A percentile compares a stretch with the other conserved stretches of the same genome.
Evolutionary conservation across 192 early-diverging fungal species (phyloP).

Genomic region (Fimicolochytrium jonesii): DNA sequence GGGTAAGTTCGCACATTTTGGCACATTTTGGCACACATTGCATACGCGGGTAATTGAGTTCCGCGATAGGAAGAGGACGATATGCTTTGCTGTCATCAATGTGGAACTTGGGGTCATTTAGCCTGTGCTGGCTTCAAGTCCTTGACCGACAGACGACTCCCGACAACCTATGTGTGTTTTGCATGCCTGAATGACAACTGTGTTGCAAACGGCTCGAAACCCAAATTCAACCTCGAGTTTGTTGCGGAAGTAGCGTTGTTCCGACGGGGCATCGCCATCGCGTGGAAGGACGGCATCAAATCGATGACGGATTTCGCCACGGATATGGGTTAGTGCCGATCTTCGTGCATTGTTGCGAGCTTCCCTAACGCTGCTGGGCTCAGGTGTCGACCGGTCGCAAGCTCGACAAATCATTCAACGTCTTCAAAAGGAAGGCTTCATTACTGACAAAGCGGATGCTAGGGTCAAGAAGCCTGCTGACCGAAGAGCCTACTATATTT

Average conservation of each 20-base stretch:
- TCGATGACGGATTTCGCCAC: constrained; percentile 5
- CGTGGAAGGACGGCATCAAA: constrained; percentile 15
- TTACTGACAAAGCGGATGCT: neutral
- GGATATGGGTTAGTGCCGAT: constrained; percentile 11
- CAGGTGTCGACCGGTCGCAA: constrained; percentile 7
- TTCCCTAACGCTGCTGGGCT: neutral
- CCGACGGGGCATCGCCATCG: constrained; percentile 19
- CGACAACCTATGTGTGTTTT: constrained; percentile 29
- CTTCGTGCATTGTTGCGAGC: neutral
- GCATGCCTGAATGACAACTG: constrained; percentile 24
- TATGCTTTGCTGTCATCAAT: constrained; percentile 32
- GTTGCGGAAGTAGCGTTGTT: constrained; percentile 25
- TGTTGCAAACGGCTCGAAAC: neutral
- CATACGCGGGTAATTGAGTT: neutral
- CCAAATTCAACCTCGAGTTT: constrained; percentile 14
- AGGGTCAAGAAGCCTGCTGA: constrained; percentile 8
- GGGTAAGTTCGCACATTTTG: too few species aligned
- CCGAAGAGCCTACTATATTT: constrained; percentile 11
- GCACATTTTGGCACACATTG: constrained; percentile 23
- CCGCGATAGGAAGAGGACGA: constrained; percentile 17
- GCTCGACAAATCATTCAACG: constrained; percentile 9
- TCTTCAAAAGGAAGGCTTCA: constrained; percentile 25
- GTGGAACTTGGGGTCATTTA: constrained; percentile 35
- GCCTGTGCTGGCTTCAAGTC: constrained; percentile 37
- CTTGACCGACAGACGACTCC: constrained; percentile 21